Evolutionary conservation across 108 stramenopile species (phyloP).

Genomic region (Pseudonitzschia delicatissima): DNA sequence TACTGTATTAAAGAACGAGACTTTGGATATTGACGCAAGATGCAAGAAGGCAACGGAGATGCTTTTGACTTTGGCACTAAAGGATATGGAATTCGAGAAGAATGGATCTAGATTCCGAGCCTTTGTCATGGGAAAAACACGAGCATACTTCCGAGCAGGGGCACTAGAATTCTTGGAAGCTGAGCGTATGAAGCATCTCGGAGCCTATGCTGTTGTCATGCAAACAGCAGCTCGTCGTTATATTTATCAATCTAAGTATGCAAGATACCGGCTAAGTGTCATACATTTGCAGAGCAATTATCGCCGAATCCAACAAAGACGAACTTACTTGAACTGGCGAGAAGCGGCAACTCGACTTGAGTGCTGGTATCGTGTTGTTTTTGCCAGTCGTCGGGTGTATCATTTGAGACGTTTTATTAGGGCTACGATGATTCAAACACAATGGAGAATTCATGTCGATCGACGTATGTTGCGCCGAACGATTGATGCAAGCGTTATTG

Average conservation of each 20-base stretch:
- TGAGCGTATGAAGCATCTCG: constrained; percentile 61
- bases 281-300: constrained; percentile 45
- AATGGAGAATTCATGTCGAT: constrained; percentile 34
- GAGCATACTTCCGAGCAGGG: constrained; percentile 86
- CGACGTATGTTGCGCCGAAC: not conserved
- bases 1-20: constrained; percentile 19
- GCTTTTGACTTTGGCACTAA: constrained; percentile 27
- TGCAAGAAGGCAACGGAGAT: constrained; percentile 21
- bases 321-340: constrained; percentile 42
- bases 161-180: constrained; percentile 84
- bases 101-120: constrained; percentile 40
- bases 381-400: constrained; percentile 38
- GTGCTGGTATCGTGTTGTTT: constrained; percentile 62
- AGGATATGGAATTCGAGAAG: constrained; percentile 29
- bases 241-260: constrained; percentile 30
- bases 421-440: constrained; percentile 71
- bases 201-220: constrained; percentile 52
- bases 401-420: constrained; percentile 41
- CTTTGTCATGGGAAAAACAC: constrained; percentile 84
- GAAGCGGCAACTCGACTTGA: constrained; percentile 51
- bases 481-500: constrained; percentile 36
- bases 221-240: constrained; percentile 56
- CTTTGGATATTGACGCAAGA: constrained; percentile 9
- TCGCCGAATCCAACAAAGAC: constrained; percentile 33
- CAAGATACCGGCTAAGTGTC: constrained; percentile 32